These are phyloP conservation scores for Oenanthe sinensis DNA, from an alignment of 129 eudicot species.

Conservation along the genomic window DNA sequence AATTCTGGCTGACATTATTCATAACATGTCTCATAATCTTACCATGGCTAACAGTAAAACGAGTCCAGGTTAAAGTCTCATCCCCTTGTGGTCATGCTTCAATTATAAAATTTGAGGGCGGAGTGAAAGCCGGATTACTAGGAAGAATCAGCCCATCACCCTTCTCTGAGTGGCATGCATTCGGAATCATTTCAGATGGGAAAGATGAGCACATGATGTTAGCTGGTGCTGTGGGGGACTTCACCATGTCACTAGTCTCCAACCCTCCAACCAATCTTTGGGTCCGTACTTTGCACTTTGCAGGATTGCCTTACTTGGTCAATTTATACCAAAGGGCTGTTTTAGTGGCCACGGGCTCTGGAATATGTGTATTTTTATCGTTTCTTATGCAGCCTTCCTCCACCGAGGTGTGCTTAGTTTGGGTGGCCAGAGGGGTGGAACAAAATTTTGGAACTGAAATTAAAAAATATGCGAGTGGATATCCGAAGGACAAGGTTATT, in stretches of 20 bases:
- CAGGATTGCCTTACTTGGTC: conserved; percentile 8
- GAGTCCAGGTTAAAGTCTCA: background rate
- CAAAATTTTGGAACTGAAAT: conserved; percentile 6
- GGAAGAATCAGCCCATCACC: conserved; percentile 9
- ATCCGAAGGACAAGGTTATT: background rate
- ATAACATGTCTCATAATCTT: background rate
- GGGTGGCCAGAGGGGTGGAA: conserved; percentile 9
- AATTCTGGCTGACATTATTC: background rate
- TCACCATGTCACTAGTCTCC: conserved; percentile 8
- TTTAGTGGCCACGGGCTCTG: conserved; percentile 4
- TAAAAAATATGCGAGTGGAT: background rate
- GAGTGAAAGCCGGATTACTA: conserved; percentile 3
- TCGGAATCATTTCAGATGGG: conserved; percentile 5
- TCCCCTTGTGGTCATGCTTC: conserved; percentile 8
- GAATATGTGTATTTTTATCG: conserved; percentile 8
- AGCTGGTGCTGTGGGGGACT: conserved; percentile 8
- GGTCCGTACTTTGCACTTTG: conserved; percentile 1
- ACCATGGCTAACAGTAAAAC: conserved; percentile 9
- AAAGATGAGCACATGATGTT: conserved; percentile 6
- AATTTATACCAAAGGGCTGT: background rate
- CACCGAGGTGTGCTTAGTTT: background rate
- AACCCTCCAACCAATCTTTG: conserved; percentile 9
- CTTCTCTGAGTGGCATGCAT: conserved; percentile 6
- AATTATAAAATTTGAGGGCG: conserved; percentile 1
- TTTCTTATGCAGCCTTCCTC: conserved; percentile 1